A percentile compares a stretch with the other conserved stretches of the same genome.
Evolutionary conservation across 2,329 filamentous ascomycete genomes (phyloP).

Genomic region (Emergomyces africanus): DNA sequence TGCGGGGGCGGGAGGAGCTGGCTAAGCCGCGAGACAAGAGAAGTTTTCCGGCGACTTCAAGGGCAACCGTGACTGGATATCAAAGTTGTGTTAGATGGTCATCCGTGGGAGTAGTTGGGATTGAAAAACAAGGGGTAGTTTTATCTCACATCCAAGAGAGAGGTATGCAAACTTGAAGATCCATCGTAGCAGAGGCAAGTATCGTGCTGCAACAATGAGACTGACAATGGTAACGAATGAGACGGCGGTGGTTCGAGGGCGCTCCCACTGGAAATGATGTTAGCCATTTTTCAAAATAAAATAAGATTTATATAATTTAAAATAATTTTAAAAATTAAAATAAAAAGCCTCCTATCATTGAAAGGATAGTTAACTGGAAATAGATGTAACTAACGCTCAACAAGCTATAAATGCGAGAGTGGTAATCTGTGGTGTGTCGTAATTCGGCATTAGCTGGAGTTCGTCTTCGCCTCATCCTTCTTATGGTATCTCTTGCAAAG

Average conservation of each 20-base stretch:
- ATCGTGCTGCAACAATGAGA: conserved; percentile 51
- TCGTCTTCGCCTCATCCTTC: too few relatives aligned
- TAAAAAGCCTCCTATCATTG: too few relatives aligned
- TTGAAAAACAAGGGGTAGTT: not conserved
- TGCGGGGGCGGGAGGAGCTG: conserved; percentile 48
- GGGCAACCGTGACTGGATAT: conserved; percentile 39
- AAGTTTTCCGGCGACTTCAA: conserved; percentile 44
- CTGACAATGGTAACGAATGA: conserved; percentile 43
- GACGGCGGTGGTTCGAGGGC: conserved; percentile 50
- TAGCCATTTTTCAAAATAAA: not conserved
- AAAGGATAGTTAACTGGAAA: too few relatives aligned
- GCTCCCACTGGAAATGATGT: conserved; percentile 41
- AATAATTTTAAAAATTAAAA: too few relatives aligned
- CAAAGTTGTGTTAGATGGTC: conserved; percentile 4
- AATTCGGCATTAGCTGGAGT: not conserved
- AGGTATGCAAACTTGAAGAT: conserved; percentile 48
- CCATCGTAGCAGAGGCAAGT: conserved; percentile 50
- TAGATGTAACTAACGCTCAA: conserved; percentile 39
- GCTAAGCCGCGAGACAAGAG: conserved; percentile 46
- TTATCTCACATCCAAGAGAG: conserved; percentile 42
- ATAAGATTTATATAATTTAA: too few relatives aligned
- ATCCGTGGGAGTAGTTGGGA: not conserved
- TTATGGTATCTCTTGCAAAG: not conserved
- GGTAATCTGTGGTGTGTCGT: conserved; percentile 40
- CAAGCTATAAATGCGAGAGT: conserved; percentile 54